Evolutionary conservation across 202 grass and related monocot species (phyloP), one percentile per base, ranked within the genome.

Genomic region (Setaria viridis): DNA sequence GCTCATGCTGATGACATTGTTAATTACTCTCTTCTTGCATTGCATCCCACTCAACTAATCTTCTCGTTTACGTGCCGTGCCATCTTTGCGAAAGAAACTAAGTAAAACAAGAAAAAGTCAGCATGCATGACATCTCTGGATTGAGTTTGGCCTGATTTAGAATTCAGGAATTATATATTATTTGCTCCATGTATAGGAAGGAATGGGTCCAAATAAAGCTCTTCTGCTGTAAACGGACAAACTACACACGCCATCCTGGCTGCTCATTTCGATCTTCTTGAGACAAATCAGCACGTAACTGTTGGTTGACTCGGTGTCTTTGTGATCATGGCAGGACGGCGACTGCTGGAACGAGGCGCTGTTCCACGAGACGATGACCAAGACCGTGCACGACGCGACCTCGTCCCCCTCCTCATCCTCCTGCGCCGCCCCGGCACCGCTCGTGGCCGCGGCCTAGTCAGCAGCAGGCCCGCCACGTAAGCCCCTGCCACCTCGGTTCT

Each of bases 321-420:
- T 29, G 49, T 32, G 20, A 70, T 59, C 33, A 51, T 11, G 62
- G 83, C 94, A 97, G 94, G 91, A 88, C 11, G 80, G 74, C 39
- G 81, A 95, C 34, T 93, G 89, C 47, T 95, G 91, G 95, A 79
- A 95, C 66, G 78, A 98, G 93, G 71, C 80, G 67, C 58, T 79
- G n/a, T 93, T 98, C 63, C 62, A 82, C 60, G 85, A 92, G 83
- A 83, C 83, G 8, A 95, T 98, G 85, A 85, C 74, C 10, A 93
- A 83, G 85, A 91, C 88, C 16, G 83, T 87, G 8, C 90, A 87
- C 67, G 91, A 90, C 39, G 89, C 94, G 11, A 91, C 81, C 74
- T 82, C 68, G 9, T 70, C 66, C 42, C 29, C 67, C 0, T 77
- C 67, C 11, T 37, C 39, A 7, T 62, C 64, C 25, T 53, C 48